phyloP scores from a whole-genome alignment of 2,329 filamentous ascomycete genomes.

The Colletotrichum sp. region DNA sequence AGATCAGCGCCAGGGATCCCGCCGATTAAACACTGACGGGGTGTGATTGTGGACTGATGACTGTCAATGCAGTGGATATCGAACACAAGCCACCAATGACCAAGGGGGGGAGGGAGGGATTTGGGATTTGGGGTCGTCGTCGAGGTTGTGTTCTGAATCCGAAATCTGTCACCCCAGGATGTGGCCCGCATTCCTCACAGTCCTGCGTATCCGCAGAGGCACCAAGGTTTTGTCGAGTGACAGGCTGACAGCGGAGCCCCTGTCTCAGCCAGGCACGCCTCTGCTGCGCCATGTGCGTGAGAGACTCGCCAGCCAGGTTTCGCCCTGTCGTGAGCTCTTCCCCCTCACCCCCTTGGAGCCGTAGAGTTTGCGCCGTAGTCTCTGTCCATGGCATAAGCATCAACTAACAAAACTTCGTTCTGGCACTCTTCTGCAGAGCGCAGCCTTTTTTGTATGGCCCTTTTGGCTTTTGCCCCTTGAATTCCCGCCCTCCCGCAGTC shows the following conservation, averaged over 20 bases:
- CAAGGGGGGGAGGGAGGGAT: neutral
- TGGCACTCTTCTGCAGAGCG: neutral
- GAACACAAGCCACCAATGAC: neutral
- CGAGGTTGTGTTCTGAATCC: neutral
- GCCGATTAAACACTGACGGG: conserved; percentile 5
- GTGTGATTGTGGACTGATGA: conserved; percentile 5
- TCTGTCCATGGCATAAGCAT: neutral
- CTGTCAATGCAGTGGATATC: conserved; percentile 1
- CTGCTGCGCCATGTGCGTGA: conserved; percentile 1
- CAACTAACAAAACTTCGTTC: neutral
- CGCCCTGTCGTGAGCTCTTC: neutral
- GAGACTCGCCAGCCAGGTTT: neutral
- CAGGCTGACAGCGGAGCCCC: conserved; percentile 8
- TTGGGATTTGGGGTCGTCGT: neutral
- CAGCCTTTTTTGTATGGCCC: neutral
- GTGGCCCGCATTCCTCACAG: neutral
- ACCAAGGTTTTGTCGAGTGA: neutral
- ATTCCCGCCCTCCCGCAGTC: neutral
- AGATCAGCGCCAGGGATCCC: conserved; percentile 15
- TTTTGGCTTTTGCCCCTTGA: neutral
- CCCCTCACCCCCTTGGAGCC: neutral
- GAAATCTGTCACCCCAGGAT: neutral
- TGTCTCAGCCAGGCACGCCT: conserved; percentile 5
- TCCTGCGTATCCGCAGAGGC: neutral
- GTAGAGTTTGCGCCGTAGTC: neutral